Evolutionary conservation across 441 rosid genomes (phyloP).

Genomic region (Arabidopsis lyrata): DNA sequence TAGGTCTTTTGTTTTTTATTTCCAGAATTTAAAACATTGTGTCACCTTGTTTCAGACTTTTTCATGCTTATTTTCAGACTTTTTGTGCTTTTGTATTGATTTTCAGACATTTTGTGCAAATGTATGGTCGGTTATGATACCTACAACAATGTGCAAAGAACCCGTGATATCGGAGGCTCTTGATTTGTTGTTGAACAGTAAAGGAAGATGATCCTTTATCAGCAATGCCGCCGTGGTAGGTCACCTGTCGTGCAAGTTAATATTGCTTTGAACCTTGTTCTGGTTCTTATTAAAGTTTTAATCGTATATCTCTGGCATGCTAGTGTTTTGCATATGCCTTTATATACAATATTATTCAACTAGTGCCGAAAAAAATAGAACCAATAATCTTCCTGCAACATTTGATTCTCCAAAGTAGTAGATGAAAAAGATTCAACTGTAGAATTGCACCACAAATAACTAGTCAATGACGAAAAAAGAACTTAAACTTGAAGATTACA

Average conservation of each 20-base stretch:
- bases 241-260: slow-evolving; percentile 11
- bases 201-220: slow-evolving; percentile 20
- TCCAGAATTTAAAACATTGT: no score
- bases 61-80: no score
- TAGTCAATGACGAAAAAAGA: no score
- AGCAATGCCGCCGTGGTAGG: slow-evolving; percentile 20
- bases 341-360: slow-evolving; percentile 1
- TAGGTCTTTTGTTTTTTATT: no score
- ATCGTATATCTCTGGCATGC: slow-evolving; percentile 28
- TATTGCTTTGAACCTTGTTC: background rate
- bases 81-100: no score
- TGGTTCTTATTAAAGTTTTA: no score
- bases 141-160: slow-evolving; percentile 43
- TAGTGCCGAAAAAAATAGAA: background rate
- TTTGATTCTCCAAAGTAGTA: slow-evolving; percentile 11
- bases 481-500: no score
- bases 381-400: slow-evolving; percentile 3
- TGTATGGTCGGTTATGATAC: slow-evolving; percentile 53
- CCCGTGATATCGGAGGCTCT: slow-evolving; percentile 38
- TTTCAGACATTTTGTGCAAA: no score
- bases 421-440: no score
- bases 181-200: slow-evolving; percentile 43
- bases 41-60: no score
- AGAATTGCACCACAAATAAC: no score
- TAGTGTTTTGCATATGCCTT: slow-evolving; percentile 36